Evolutionary conservation across 768 basidiomycete genomes (phyloP).

Genomic region (Hygrocybe coccinea): DNA sequence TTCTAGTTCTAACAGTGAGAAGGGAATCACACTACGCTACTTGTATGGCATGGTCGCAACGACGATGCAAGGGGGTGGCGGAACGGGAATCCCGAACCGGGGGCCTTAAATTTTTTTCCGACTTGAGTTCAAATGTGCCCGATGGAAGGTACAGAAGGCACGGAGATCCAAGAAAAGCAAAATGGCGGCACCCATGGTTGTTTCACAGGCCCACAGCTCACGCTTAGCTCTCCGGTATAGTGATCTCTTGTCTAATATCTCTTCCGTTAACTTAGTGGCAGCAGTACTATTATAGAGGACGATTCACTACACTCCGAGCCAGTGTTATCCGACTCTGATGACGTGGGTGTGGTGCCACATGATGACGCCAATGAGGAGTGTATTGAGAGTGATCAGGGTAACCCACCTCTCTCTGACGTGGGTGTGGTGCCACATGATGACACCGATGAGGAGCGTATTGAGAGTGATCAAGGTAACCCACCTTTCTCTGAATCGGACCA

Average conservation of each 20-base stretch:
- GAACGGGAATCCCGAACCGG: too few relatives aligned
- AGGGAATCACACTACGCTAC: too few relatives aligned
- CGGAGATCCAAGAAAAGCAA: not conserved
- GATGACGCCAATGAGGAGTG: not conserved
- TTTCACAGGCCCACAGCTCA: not conserved
- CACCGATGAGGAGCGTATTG: not conserved
- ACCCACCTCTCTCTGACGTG: not conserved
- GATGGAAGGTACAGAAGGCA: not conserved
- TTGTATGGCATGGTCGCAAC: too few relatives aligned
- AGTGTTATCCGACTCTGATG: not conserved
- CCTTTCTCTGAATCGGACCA: not conserved
- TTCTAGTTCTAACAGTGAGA: too few relatives aligned
- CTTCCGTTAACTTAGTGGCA: not conserved
- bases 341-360: not conserved
- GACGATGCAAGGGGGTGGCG: too few relatives aligned
- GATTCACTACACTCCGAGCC: not conserved
- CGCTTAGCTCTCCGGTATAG: not conserved
- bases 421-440: not conserved
- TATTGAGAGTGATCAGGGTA: not conserved
- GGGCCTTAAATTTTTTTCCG: too few relatives aligned
- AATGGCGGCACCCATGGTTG: not conserved
- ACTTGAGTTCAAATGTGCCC: too few relatives aligned
- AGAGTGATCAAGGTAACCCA: not conserved
- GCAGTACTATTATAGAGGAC: not conserved
- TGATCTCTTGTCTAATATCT: not conserved